Evolutionary conservation across 345 rosid genomes (phyloP).

Genomic region (Moricandia arvensis): DNA sequence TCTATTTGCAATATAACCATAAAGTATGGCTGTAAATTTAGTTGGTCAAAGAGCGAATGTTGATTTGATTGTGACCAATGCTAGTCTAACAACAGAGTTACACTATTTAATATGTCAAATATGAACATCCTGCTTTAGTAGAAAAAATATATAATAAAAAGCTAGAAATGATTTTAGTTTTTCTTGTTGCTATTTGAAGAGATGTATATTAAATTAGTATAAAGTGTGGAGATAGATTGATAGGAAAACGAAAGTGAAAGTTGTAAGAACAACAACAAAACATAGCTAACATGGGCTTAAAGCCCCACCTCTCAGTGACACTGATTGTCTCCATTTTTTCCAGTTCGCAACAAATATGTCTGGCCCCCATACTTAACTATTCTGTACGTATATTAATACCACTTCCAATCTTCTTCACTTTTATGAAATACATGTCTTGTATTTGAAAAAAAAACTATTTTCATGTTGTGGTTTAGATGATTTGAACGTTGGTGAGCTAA

Average conservation of each 20-base stretch:
- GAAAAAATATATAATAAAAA: not conserved
- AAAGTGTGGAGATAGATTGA: conserved; percentile 11
- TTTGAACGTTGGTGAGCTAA: not conserved
- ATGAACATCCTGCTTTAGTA: not conserved
- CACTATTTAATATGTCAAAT: not conserved
- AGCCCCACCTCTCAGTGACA: conserved; percentile 29
- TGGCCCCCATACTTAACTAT: conserved; percentile 18
- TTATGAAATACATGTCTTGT: not conserved
- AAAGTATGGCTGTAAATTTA: not conserved
- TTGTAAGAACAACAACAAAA: conserved; percentile 32
- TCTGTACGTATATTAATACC: not conserved
- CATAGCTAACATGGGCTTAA: conserved; percentile 32
- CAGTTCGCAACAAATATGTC: conserved; percentile 19
- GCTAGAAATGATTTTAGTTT: not conserved
- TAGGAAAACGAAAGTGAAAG: conserved; percentile 25
- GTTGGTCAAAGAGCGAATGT: not conserved
- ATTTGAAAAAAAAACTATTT: not conserved
- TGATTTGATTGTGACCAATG: not conserved
- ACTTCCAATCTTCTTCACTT: not conserved
- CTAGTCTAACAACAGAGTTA: not conserved
- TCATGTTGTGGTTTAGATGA: not conserved
- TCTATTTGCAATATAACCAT: not conserved
- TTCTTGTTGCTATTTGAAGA: not conserved
- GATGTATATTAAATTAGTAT: conserved; percentile 9
- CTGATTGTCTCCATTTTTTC: conserved; percentile 19